Base-by-base conservation (phyloP, 2,329 filamentous ascomycete genomes). In the Byssothecium circinans region DNA sequence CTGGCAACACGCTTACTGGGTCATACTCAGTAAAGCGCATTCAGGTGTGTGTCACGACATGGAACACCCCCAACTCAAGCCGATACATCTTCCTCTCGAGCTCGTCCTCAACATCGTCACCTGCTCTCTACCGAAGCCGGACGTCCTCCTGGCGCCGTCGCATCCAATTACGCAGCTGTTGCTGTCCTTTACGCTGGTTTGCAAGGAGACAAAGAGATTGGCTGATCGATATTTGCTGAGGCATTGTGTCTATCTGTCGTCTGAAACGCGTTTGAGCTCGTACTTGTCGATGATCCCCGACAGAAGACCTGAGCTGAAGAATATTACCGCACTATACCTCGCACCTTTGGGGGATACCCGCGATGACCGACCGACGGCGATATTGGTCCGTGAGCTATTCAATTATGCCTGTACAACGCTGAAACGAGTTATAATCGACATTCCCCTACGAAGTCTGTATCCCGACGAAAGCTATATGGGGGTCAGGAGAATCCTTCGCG, bases 221-320 rank as follows among this genome's bases (percentile, higher is more conserved):
- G 75, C 78, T 3, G 67, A 68, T 14, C 71, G 67, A 32, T 64
- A 75, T 10, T 70, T 81, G n/a, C 72, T 72, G 37, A 61, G 73
- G 47, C 69, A 74, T 52, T 80, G 77, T 58, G 52, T 78, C 29
- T 74, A 74, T 53, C 62, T 81, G 32, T 71, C 77, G 41, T 72
- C 72, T 18, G 38, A 50, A 8, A 18, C 37, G 15, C 56, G 60
- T 8, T 43, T 78, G 43, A 58, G 56, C n/a, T 52, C 54, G 17
- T 52, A 61, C 2, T 45, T 64, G 3, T 33, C 61, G 12, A 50
- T 51, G 7, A 51, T 64, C 48, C 7, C 41, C 58, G 11, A 12
- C 12, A 14, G 10, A 32, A 32, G 8, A 8, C 47, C 53, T 2
- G 47, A 43, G 4, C 38, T 59, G 2, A 50, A 55, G n/a, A 53